These are phyloP conservation scores for Blumeria graminis DNA, from an alignment of 2,329 filamentous ascomycete species.

Conservation along the genomic window DNA sequence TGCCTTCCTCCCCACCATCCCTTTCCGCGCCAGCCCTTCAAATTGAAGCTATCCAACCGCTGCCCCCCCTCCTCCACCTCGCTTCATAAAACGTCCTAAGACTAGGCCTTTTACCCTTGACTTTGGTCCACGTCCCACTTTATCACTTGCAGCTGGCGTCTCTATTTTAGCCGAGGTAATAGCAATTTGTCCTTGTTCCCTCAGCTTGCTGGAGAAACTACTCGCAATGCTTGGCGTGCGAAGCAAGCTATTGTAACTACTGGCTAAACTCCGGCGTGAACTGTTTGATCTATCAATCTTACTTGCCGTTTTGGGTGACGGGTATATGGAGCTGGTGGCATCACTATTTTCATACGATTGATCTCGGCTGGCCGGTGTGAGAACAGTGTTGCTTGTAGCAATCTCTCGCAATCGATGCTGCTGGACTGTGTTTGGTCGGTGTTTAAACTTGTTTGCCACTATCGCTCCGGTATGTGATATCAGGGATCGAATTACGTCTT, in stretches of 20 bases:
- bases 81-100: not conserved
- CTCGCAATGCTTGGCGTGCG: conserved; percentile 12
- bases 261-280: conserved; percentile 13
- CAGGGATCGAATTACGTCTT: conserved; percentile 76
- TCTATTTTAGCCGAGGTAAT: not conserved
- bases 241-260: conserved; percentile 7
- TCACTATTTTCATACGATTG: conserved; percentile 2
- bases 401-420: conserved; percentile 60
- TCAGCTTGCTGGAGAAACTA: conserved; percentile 3
- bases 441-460: conserved; percentile 90
- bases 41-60: too few species aligned
- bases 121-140: too few species aligned
- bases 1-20: too few species aligned
- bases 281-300: conserved; percentile 11
- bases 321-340: not conserved
- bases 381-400: conserved; percentile 33
- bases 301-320: conserved; percentile 4
- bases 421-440: conserved; percentile 59
- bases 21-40: too few species aligned
- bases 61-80: not conserved
- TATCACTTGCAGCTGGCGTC: not conserved
- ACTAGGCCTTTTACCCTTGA: not conserved
- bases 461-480: conserved; percentile 93
- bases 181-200: not conserved
- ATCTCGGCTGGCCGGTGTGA: conserved; percentile 13